Evolutionary conservation across 495 filamentous ascomycete species (phyloP).

Genomic region (Aspergillus asperescens): DNA sequence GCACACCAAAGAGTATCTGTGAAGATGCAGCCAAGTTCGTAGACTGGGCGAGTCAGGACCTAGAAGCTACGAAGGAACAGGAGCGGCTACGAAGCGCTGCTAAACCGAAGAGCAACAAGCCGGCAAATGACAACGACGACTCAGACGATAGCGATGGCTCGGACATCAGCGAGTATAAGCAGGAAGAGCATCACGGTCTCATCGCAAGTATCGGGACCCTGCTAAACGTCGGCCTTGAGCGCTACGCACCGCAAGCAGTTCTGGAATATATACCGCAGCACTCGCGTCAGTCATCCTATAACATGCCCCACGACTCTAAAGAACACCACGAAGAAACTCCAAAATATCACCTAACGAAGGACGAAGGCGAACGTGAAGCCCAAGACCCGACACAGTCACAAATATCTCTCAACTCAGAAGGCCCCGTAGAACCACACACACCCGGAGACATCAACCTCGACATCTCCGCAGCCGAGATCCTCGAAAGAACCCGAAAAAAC

Average conservation of each 20-base stretch:
- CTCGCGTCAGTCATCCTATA: constrained; percentile 29
- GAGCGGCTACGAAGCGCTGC: constrained; percentile 15
- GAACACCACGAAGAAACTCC: not conserved
- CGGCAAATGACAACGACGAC: constrained; percentile 6
- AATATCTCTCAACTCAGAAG: constrained; percentile 22
- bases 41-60: constrained; percentile 66
- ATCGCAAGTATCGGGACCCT: constrained; percentile 42
- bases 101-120: constrained; percentile 14
- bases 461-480: constrained; percentile 21
- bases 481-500: constrained; percentile 29
- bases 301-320: not conserved
- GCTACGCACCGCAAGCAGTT: constrained; percentile 45
- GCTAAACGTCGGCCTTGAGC: constrained; percentile 36
- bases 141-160: constrained; percentile 17
- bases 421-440: constrained; percentile 4
- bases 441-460: constrained; percentile 22
- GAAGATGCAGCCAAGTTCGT: constrained; percentile 80
- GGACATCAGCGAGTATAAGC: constrained; percentile 18
- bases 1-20: constrained; percentile 79
- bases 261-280: constrained; percentile 43
- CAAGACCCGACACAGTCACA: constrained; percentile 24
- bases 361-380: constrained; percentile 17
- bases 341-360: not conserved
- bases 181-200: constrained; percentile 35
- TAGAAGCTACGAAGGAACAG: constrained; percentile 38